Evolutionary conservation across 176 grass and related monocot genomes (phyloP), one percentile per base, ranked within the genome.

Genomic region (Urochloa ruziziensis): DNA sequence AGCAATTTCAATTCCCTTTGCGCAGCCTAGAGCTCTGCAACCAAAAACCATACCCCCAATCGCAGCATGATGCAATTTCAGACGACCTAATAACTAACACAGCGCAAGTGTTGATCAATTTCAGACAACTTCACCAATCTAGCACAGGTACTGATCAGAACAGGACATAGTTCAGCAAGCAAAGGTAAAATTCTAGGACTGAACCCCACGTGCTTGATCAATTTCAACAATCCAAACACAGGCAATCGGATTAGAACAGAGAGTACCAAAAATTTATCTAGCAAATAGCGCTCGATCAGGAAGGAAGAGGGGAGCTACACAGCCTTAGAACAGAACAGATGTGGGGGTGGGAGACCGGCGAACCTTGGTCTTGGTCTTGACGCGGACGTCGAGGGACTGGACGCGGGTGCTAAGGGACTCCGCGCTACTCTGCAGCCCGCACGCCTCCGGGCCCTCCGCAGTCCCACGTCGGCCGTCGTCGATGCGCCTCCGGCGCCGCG

Each of bases 361-460:
- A 28, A 93, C 95, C 92, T 98, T 98, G 85, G 96, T 95, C 88
- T 98, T 98, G 82, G 93, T 98, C 91, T 98, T 91, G 72, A 98
- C 87, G 83, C 89, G 86, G 76, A 98, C 96, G 34, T 98, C 91
- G n/a, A n/a, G n/a, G n/a, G n/a, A n/a, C n/a, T n/a, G n/a, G n/a
- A n/a, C n/a, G n/a, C n/a, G n/a, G n/a, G 96, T 98, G 72, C 91
- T 95, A 65, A 98, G 91, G 9, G 84, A 60, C 2, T 91, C 93
- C 28, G 93, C 96, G 80, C n/a, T n/a, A n/a, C n/a, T n/a, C n/a
- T n/a, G n/a, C n/a, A n/a, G n/a, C n/a, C n/a, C n/a, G n/a, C n/a
- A n/a, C n/a, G n/a, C n/a, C n/a, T n/a, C n/a, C n/a, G n/a, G n/a
- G n/a, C n/a, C n/a, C n/a, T n/a, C n/a, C n/a, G n/a, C n/a, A n/a